phyloP scores from a whole-genome alignment of 2,329 filamentous ascomycete species.

The Cercospora citrullina region DNA sequence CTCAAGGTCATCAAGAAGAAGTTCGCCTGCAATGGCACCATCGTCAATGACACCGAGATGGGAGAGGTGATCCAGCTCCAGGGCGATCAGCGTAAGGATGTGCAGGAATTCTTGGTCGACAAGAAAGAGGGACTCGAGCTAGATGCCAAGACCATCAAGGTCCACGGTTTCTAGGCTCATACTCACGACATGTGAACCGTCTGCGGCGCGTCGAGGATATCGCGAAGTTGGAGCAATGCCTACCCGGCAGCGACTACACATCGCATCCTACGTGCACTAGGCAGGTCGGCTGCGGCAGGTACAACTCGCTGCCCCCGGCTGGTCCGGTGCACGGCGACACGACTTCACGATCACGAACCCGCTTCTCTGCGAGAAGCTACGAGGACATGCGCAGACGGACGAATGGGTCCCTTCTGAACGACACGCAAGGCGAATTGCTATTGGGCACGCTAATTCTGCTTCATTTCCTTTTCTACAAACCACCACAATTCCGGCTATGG shows the following conservation, averaged over 20 bases:
- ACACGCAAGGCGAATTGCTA: conserved; percentile 13
- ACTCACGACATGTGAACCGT: conserved; percentile 16
- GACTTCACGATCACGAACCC: conserved; percentile 23
- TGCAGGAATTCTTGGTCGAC: conserved; percentile 94
- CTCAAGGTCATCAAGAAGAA: conserved; percentile 99
- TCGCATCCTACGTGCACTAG: conserved; percentile 12
- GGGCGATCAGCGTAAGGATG: conserved; percentile 98
- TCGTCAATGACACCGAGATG: conserved; percentile 93
- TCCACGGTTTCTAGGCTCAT: conserved; percentile 46
- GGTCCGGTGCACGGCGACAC: conserved; percentile 18
- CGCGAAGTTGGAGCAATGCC: conserved; percentile 16
- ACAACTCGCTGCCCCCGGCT: conserved; percentile 16
- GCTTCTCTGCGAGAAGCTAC: conserved; percentile 17
- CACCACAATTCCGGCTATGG: conserved; percentile 11
- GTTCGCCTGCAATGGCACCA: conserved; percentile 99
- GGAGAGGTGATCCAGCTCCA: conserved; percentile 99
- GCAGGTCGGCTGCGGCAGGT: conserved; percentile 14
- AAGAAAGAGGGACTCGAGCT: conserved; percentile 93
- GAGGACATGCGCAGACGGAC: conserved; percentile 19
- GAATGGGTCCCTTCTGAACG: conserved; percentile 20
- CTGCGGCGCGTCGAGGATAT: conserved; percentile 18
- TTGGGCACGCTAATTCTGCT: background rate
- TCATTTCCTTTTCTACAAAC: background rate
- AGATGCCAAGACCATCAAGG: conserved; percentile 96
- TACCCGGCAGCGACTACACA: background rate